Percentiles rank a stretch among this genome's conserved stretches.
Conservation (phyloP, 106 monocot genomes). For the Dioscorea alata region DNA sequence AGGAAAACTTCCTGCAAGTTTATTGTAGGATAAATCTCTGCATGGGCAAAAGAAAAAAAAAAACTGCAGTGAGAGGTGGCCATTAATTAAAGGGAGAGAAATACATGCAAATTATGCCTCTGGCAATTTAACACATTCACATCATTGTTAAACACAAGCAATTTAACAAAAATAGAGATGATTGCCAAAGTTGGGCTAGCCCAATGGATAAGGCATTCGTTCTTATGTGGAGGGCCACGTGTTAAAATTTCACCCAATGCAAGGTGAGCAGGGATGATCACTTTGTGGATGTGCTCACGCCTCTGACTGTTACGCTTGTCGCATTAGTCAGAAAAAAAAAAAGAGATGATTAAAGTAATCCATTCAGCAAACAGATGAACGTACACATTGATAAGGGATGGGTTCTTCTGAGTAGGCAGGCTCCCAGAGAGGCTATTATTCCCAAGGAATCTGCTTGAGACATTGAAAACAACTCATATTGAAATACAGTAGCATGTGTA, state of each 20-base stretch:
- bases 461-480: slow-evolving; percentile 4
- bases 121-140: too few relatives aligned
- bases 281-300: too few relatives aligned
- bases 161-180: too few relatives aligned
- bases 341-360: neutral
- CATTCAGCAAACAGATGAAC: neutral
- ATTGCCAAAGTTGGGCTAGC: too few relatives aligned
- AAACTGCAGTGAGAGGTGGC: neutral
- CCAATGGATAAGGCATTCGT: too few relatives aligned
- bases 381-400: slow-evolving; percentile 53
- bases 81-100: neutral
- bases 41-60: slow-evolving; percentile 8
- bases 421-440: slow-evolving; percentile 70
- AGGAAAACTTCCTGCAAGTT: slow-evolving; percentile 77
- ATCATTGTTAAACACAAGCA: too few relatives aligned
- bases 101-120: neutral
- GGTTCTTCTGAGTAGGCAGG: slow-evolving; percentile 54
- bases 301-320: too few relatives aligned
- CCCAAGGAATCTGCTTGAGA: slow-evolving; percentile 66
- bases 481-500: neutral
- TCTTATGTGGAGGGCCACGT: too few relatives aligned
- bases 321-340: too few relatives aligned
- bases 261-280: too few relatives aligned
- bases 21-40: slow-evolving; percentile 93
- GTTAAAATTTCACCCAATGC: too few relatives aligned